phyloP scores from a whole-genome alignment of 805 yeast species.

The Citeromyces nyonsensis region DNA sequence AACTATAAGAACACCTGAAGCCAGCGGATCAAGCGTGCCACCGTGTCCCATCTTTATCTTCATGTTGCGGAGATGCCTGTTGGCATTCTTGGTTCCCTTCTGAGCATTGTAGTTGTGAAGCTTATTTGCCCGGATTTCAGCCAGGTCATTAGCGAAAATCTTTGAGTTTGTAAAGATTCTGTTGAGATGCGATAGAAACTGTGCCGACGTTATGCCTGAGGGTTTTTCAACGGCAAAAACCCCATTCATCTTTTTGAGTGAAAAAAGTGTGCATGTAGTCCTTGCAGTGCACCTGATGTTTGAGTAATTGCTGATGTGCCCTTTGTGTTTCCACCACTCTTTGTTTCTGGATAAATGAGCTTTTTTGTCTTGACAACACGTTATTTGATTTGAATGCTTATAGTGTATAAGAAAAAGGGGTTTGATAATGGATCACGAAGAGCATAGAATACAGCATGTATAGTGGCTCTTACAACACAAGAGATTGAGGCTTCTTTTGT shows the following conservation, averaged over 20 bases:
- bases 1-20: conserved; percentile 84
- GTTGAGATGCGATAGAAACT: conserved; percentile 55
- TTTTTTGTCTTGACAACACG: too few relatives aligned
- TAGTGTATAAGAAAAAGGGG: too few relatives aligned
- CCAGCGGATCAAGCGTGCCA: conserved; percentile 91
- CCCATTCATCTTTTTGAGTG: conserved; percentile 57
- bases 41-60: conserved; percentile 94
- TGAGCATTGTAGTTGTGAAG: conserved; percentile 21
- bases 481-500: too few relatives aligned
- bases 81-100: conserved; percentile 24
- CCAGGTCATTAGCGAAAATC: conserved; percentile 37
- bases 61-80: conserved; percentile 27
- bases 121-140: conserved; percentile 29
- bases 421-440: too few relatives aligned
- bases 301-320: too few relatives aligned
- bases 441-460: too few relatives aligned
- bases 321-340: too few relatives aligned
- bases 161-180: conserved; percentile 40
- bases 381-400: too few relatives aligned
- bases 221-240: conserved; percentile 89
- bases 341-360: too few relatives aligned
- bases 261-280: too few relatives aligned
- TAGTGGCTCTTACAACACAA: too few relatives aligned
- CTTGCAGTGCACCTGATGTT: too few relatives aligned
- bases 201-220: conserved; percentile 66